These are phyloP conservation scores for Cutaneotrichosporon arboriforme DNA, from an alignment of 1,284 basidiomycete genomes.

Conservation along the genomic window DNA sequence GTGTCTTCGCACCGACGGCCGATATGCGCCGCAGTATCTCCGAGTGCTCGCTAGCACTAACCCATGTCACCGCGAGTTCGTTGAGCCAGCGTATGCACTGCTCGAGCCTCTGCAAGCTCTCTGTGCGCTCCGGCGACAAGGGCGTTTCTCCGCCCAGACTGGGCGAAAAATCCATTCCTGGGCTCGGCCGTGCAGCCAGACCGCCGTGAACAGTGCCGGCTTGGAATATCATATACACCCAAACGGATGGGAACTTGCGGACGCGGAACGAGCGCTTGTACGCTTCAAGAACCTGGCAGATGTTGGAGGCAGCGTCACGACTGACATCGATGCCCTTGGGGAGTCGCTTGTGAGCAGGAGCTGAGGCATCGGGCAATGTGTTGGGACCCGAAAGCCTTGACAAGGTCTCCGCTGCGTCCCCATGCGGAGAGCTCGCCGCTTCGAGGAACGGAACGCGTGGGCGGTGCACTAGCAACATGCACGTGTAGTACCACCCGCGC, in stretches of 20 bases:
- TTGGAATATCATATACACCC: conserved; percentile 19
- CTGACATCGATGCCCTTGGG: conserved; percentile 9
- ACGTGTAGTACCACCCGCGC: conserved; percentile 16
- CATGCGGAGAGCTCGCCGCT: neutral
- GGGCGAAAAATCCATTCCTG: neutral
- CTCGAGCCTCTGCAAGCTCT: conserved; percentile 9
- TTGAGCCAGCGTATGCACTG: conserved; percentile 18
- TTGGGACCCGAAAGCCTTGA: neutral
- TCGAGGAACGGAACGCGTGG: conserved; percentile 18
- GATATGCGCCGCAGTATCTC: conserved; percentile 15
- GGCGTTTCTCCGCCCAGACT: neutral
- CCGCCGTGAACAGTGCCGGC: conserved; percentile 16
- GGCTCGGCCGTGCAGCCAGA: conserved; percentile 2
- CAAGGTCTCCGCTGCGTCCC: conserved; percentile 2
- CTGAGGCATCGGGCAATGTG: neutral
- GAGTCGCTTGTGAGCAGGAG: conserved; percentile 1
- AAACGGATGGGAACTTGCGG: conserved; percentile 12
- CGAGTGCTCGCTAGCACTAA: conserved; percentile 12
- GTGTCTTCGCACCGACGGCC: conserved; percentile 10
- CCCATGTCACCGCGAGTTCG: conserved; percentile 12
- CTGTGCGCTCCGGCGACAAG: neutral
- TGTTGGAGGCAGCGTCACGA: conserved; percentile 8
- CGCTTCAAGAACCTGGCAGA: conserved; percentile 13
- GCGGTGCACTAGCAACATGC: conserved; percentile 16
- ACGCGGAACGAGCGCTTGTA: conserved; percentile 13